These are phyloP conservation scores for Rutstroemia sp. DNA, from an alignment of 2,329 filamentous ascomycete genomes.

Conservation along the genomic window DNA sequence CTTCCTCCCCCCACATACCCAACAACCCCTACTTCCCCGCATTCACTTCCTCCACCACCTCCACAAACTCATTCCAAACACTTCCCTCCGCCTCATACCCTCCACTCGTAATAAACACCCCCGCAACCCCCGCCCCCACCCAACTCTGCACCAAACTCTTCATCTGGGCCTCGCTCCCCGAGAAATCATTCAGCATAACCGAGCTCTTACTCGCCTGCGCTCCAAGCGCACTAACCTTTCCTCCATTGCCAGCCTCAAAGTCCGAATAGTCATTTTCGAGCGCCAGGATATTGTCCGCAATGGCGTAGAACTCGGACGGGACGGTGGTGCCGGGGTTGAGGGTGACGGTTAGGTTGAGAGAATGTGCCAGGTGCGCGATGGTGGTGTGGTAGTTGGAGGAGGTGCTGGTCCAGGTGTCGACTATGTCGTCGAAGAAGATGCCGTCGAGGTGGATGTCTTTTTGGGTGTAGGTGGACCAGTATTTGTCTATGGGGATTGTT, in stretches of 20 bases:
- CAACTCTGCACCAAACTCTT: neutral
- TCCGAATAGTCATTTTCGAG: neutral
- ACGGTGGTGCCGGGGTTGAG: slow-evolving; percentile 3
- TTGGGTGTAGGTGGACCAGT: slow-evolving; percentile 7
- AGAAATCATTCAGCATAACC: neutral
- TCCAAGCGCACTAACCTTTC: neutral
- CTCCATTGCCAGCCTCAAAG: neutral
- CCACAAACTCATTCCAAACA: neutral
- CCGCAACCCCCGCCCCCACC: neutral
- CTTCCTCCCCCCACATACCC: too few relatives aligned
- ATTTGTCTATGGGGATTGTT: neutral
- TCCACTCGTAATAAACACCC: neutral
- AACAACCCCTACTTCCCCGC: neutral
- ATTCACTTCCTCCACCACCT: neutral
- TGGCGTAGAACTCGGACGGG: neutral
- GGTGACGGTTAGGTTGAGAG: neutral
- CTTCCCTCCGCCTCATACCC: neutral
- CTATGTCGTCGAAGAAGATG: slow-evolving; percentile 5
- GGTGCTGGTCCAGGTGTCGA: neutral
- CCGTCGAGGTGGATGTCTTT: neutral
- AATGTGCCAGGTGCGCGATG: neutral
- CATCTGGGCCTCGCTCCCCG: neutral
- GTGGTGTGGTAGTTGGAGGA: neutral
- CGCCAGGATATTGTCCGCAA: slow-evolving; percentile 4
- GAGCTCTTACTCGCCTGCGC: neutral